A percentile compares a stretch with the other conserved stretches of the same genome.
Conservation (phyloP, 78 protist genomes). For the Dictyostelium citrinum region DNA sequence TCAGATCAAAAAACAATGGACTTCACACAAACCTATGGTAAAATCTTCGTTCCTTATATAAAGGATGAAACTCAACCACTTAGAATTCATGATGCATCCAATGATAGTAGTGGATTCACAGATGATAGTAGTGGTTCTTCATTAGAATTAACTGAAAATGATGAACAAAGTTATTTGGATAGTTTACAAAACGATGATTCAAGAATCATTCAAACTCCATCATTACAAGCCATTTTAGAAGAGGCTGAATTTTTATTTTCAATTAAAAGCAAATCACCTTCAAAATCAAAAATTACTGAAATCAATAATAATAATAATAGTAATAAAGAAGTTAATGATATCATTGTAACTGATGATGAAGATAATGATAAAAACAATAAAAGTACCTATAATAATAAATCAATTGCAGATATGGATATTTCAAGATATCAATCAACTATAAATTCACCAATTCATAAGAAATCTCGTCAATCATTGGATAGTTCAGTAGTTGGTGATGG, state of each 20-base stretch:
- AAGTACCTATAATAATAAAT: background rate
- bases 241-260: background rate
- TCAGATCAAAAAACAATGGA: slow-evolving; percentile 54
- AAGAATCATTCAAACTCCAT: background rate
- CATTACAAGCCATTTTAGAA: background rate
- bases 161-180: background rate
- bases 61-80: slow-evolving; percentile 57
- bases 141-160: slow-evolving; percentile 7
- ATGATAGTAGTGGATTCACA: background rate
- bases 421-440: background rate
- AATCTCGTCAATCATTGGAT: background rate
- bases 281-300: background rate
- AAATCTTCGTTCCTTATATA: slow-evolving; percentile 43
- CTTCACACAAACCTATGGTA: slow-evolving; percentile 49
- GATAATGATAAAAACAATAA: background rate
- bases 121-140: background rate
- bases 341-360: background rate
- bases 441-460: slow-evolving; percentile 25
- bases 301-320: background rate
- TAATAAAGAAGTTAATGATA: background rate
- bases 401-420: slow-evolving; percentile 7
- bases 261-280: background rate
- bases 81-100: background rate
- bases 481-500: background rate
- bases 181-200: background rate